Conservation (phyloP, 331 rosid species). For the Acacia pycnantha region DNA sequence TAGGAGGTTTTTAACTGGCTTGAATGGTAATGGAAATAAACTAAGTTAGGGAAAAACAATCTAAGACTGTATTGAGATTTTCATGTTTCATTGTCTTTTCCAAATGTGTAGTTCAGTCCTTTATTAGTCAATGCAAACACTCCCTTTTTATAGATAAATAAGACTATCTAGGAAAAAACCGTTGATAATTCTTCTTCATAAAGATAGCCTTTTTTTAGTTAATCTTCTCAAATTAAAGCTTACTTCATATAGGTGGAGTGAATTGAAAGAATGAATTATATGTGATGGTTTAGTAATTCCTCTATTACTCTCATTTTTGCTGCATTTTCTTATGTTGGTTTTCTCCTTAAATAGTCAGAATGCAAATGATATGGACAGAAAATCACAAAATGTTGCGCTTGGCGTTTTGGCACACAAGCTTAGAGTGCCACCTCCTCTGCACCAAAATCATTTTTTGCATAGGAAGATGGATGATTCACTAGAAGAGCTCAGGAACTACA, state of each 20-base stretch:
- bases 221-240: no score
- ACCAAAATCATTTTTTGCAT: slow-evolving; percentile 48
- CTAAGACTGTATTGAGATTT: not conserved
- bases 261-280: slow-evolving; percentile 5
- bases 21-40: slow-evolving; percentile 18
- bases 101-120: no score
- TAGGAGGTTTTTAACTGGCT: not conserved
- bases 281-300: not conserved
- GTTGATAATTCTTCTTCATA: no score
- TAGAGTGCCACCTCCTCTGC: slow-evolving; percentile 74
- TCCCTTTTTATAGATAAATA: no score
- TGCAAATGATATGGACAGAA: slow-evolving; percentile 41
- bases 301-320: slow-evolving; percentile 4
- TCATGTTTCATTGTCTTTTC: not conserved
- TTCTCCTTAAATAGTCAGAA: slow-evolving; percentile 46
- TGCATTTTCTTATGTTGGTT: slow-evolving; percentile 8
- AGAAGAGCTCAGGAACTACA: slow-evolving; percentile 73
- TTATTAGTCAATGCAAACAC: no score
- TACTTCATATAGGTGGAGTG: not conserved
- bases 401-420: slow-evolving; percentile 77
- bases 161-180: no score
- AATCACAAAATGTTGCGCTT: slow-evolving; percentile 81
- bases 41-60: not conserved
- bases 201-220: no score
- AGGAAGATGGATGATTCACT: slow-evolving; percentile 68